Evolutionary conservation across 2,329 filamentous ascomycete genomes (phyloP).

Genomic region (Phialophora chinensis): DNA sequence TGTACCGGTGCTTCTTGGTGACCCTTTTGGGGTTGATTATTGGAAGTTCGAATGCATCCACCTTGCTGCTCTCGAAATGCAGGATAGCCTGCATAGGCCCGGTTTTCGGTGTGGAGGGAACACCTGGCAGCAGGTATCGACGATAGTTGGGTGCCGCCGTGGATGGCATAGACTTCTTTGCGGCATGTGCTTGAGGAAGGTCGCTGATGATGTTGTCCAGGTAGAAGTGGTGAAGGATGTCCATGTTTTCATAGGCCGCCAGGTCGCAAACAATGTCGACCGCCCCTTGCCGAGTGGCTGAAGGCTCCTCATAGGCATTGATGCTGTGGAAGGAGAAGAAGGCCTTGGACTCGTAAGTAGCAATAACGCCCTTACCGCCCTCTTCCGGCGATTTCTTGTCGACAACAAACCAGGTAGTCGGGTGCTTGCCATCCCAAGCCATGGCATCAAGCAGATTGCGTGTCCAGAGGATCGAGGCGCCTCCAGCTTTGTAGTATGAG

Average conservation of each 20-base stretch:
- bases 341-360: slow-evolving; percentile 68
- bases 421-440: slow-evolving; percentile 62
- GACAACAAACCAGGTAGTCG: slow-evolving; percentile 74
- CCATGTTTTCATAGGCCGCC: slow-evolving; percentile 66
- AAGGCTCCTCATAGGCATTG: slow-evolving; percentile 74
- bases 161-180: slow-evolving; percentile 50
- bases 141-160: slow-evolving; percentile 40
- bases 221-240: slow-evolving; percentile 71
- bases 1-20: slow-evolving; percentile 56
- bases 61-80: slow-evolving; percentile 25
- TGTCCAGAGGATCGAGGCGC: slow-evolving; percentile 67
- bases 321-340: slow-evolving; percentile 81
- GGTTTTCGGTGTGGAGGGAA: slow-evolving; percentile 41
- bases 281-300: slow-evolving; percentile 45
- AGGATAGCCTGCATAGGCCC: slow-evolving; percentile 33
- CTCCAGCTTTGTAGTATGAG: slow-evolving; percentile 63
- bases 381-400: slow-evolving; percentile 60
- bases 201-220: slow-evolving; percentile 70
- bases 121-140: slow-evolving; percentile 47
- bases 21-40: slow-evolving; percentile 56
- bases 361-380: slow-evolving; percentile 68
- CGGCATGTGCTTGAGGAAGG: slow-evolving; percentile 54
- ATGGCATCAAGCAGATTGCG: slow-evolving; percentile 73
- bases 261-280: slow-evolving; percentile 70
- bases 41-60: slow-evolving; percentile 53